Conservation (phyloP, 192 early-diverging fungal species). For the Diversispora epigaea region DNA sequence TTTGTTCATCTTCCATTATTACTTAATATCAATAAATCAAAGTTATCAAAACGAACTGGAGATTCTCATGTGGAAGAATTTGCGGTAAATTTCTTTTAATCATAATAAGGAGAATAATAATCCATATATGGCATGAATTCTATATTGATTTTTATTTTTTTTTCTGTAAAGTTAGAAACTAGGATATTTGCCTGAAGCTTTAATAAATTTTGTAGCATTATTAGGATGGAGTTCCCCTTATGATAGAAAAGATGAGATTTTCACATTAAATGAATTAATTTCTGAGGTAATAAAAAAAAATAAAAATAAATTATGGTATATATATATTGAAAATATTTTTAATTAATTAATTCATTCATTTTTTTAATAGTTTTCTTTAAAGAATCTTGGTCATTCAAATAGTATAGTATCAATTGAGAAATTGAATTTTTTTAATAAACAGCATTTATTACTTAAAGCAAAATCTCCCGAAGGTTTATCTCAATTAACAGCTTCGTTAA, state of each 20-base stretch:
- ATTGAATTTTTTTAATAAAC: conserved; percentile 74
- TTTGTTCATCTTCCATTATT: conserved; percentile 90
- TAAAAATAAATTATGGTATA: no score
- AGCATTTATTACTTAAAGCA: conserved; percentile 54
- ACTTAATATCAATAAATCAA: conserved; percentile 75
- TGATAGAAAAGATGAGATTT: conserved; percentile 57
- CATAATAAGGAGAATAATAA: no score
- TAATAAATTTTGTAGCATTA: conserved; percentile 86
- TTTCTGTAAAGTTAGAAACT: conserved; percentile 44
- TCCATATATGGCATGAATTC: not conserved
- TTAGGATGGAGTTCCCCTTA: conserved; percentile 75
- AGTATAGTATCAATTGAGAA: conserved; percentile 67
- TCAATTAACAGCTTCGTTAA: conserved; percentile 43
- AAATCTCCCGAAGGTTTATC: conserved; percentile 44
- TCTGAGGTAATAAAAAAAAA: conserved; percentile 41
- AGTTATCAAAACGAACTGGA: conserved; percentile 87
- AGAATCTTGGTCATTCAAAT: conserved; percentile 59
- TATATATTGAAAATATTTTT: not conserved
- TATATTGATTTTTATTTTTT: not conserved
- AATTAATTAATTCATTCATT: not conserved
- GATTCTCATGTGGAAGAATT: conserved; percentile 77
- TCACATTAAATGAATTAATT: conserved; percentile 59
- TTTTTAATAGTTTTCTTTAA: conserved; percentile 56
- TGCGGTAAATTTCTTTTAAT: conserved; percentile 39
- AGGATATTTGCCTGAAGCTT: conserved; percentile 80